These are phyloP conservation scores for Spiraea crenata DNA, from an alignment of 331 rosid species.

Conservation along the genomic window DNA sequence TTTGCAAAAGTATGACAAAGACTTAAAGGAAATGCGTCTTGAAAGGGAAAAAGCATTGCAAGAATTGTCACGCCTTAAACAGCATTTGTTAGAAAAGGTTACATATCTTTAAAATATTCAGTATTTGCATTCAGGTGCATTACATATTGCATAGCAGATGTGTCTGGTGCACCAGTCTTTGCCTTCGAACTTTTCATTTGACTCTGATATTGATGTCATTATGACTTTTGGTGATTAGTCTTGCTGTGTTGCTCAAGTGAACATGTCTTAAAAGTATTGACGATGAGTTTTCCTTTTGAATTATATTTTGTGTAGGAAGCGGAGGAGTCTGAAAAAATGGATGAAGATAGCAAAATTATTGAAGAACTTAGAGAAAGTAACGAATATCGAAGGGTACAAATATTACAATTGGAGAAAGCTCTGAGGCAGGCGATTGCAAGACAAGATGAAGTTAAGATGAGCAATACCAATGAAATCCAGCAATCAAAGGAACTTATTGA, in stretches of 20 bases:
- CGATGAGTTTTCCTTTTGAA: conserved; percentile 14
- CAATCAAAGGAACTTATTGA: conserved; percentile 66
- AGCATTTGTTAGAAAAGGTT: conserved; percentile 95
- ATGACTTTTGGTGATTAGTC: neutral
- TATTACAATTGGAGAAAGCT: conserved; percentile 66
- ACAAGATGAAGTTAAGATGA: conserved; percentile 66
- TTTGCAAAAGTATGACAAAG: conserved; percentile 55
- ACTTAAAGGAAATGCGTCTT: conserved; percentile 57
- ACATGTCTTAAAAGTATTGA: conserved; percentile 10
- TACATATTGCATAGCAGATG: conserved; percentile 12
- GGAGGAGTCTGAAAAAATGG: conserved; percentile 97
- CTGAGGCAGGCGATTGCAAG: conserved; percentile 66
- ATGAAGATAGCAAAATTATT: conserved; percentile 86
- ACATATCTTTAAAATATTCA: neutral
- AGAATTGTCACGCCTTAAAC: conserved; percentile 85
- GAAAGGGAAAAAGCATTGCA: conserved; percentile 83
- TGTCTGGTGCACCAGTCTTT: neutral
- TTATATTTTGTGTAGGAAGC: conserved; percentile 58
- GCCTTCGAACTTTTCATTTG: neutral
- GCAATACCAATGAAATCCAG: conserved; percentile 50
- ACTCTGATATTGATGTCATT: neutral
- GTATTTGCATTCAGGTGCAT: conserved; percentile 3
- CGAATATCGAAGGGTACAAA: conserved; percentile 55
- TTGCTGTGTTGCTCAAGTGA: conserved; percentile 4
- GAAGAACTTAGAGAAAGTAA: conserved; percentile 68